Percentiles rank a stretch among this genome's conserved stretches.
Evolutionary conservation across 2,329 filamentous ascomycete species (phyloP).

Genomic region (Mycosphaerelloides madeirae): DNA sequence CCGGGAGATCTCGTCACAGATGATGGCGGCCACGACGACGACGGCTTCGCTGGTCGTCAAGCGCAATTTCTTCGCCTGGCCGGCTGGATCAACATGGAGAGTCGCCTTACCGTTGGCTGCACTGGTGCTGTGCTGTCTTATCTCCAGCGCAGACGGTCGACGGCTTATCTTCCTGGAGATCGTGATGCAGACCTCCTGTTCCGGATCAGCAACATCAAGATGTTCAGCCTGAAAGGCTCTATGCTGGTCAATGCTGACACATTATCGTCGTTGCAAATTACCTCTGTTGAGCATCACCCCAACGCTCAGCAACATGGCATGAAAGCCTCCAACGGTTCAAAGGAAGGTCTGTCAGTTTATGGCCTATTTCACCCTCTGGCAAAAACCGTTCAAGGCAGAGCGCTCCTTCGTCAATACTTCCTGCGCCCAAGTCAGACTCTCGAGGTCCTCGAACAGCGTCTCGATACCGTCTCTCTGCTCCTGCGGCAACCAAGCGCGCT

Average conservation of each 20-base stretch:
- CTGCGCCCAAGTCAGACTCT: conserved; percentile 70
- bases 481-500: conserved; percentile 63
- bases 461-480: conserved; percentile 64
- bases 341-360: conserved; percentile 79
- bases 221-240: conserved; percentile 63
- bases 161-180: conserved; percentile 59
- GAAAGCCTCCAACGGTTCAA: conserved; percentile 54
- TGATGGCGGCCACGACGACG: conserved; percentile 37
- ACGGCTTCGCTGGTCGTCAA: conserved; percentile 52
- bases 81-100: conserved; percentile 69
- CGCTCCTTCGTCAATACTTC: conserved; percentile 71
- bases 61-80: conserved; percentile 64
- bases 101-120: conserved; percentile 70
- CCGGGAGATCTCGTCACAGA: conserved; percentile 49
- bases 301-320: conserved; percentile 73
- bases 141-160: conserved; percentile 63
- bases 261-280: conserved; percentile 75
- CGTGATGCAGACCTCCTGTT: conserved; percentile 52
- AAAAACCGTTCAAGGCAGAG: conserved; percentile 72
- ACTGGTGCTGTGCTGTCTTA: conserved; percentile 81
- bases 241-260: conserved; percentile 81
- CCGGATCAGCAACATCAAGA: conserved; percentile 60
- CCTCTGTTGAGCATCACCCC: conserved; percentile 77
- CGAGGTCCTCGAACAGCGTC: conserved; percentile 63
- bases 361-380: conserved; percentile 73